Evolutionary conservation across 345 rosid species (phyloP), one percentile per base, ranked within the genome.

Genomic region (Corymbia maculata): DNA sequence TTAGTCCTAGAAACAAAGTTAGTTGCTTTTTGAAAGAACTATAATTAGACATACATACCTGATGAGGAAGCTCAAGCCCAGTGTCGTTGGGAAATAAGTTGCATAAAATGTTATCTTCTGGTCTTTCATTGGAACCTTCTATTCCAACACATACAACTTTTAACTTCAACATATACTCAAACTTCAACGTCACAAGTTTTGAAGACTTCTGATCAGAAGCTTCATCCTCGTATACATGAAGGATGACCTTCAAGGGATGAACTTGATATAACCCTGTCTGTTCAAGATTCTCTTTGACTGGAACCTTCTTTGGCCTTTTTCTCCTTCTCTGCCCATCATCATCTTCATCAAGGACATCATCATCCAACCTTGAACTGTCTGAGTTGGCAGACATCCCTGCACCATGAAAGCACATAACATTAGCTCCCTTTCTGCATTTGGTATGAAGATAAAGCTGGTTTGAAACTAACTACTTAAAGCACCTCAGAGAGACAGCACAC

Each of bases 1-100:
- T 75, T 75, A 75, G 26, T 75, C 49, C 84, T 75, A 75, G 28
- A 75, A 19, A 42, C 82, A 75, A 75, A 75, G 49, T 75, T 75
- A 75, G 32, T 42, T 42, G 84, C 24, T 42, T 75, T 59, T 75
- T 75, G 28, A 47, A 21, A 75, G 84, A 42, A 21, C 28, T 75
- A 42, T 75, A 19, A 75, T 14, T 66, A 90, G 36, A 52, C 42
- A 87, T 53, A 53, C 47, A 14, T 92, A 96, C 99, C 97, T 95
- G 97, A 90, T 91, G 98, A 90, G 99, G 99, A 92, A 95, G 97
- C 91, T 98, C 99, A 49, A 92, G 90, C 45, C 99, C 99, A 19
- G 93, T 88, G 89, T 97, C 99, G 89, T 94, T 94, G 66, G 97
- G 94, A 93, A 96, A 98, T 85, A 98, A 93, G 92, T 93, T 95